Evolutionary conservation across 306 rosid species (phyloP), one percentile per base, ranked within the genome.

Genomic region (Fragaria iinumae): DNA sequence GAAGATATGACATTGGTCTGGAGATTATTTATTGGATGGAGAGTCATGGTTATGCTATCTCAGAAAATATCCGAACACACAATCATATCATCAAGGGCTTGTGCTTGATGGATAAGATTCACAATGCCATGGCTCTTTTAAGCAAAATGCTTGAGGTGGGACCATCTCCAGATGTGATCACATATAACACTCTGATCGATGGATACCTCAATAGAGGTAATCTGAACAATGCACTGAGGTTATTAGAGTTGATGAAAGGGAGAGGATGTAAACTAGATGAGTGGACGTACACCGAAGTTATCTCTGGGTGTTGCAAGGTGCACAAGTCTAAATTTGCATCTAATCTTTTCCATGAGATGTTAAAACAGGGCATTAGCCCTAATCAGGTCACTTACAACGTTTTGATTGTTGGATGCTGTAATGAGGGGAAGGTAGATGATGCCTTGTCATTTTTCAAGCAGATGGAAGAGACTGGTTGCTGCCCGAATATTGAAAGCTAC

Each of bases 111-210:
- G 83, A 82, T 72, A 62, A 76, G 50, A 49, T 82, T 68, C 66
- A 53, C 47, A 76, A 82, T 59, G 88, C 86, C 25, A 85, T 85
- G 86, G 45, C 72, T 27, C 79, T 82, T 49, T 79, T 85, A 47
- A 75, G 83, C 78, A 79, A 76, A 79, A 85, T 85, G 88, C 80
- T 85, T 65, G 79, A 76, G 36, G 68, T 52, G 21, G 86, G 86
- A 49, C 86, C 86, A 8, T 62, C 67, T 66, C 83, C 83, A 53
- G 79, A 76, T 74, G 83, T 78, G 41, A 62, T 85, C 39, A 81
- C 86, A 23, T 85, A 75, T 67, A 85, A 85, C 77, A 79, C 83
- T 25, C 81, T 84, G 60, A 85, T 85, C 20, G 5, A 45, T 53
- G 80, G 77, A 73, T 79, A 75, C 64, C 18, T 70, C 69, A 72